These are phyloP conservation scores for Lasiosphaeria hispida DNA, from an alignment of 495 filamentous ascomycete genomes.

Conservation along the genomic window DNA sequence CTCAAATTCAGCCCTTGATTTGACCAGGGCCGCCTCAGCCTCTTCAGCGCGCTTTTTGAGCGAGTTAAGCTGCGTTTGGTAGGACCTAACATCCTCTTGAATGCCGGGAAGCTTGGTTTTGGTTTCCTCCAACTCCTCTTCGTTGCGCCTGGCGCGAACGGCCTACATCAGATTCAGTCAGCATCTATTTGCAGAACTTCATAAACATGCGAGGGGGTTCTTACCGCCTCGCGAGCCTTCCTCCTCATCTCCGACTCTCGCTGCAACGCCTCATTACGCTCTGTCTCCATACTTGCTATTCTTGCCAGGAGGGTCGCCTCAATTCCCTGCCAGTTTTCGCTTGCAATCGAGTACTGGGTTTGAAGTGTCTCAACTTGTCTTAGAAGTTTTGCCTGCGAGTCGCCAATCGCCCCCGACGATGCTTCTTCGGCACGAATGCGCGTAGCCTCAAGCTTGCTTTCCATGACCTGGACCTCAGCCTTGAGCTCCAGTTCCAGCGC, in stretches of 20 bases:
- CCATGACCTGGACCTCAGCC: slow-evolving; percentile 76
- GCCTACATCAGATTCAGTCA: slow-evolving; percentile 51
- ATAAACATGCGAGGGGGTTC: slow-evolving; percentile 22
- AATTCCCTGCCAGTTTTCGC: slow-evolving; percentile 96
- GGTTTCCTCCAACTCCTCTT: slow-evolving; percentile 78
- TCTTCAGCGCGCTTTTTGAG: slow-evolving; percentile 63
- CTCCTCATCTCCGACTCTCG: slow-evolving; percentile 80
- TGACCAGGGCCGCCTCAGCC: slow-evolving; percentile 59
- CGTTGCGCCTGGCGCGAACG: slow-evolving; percentile 67
- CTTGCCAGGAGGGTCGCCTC: slow-evolving; percentile 77
- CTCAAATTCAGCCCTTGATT: slow-evolving; percentile 45
- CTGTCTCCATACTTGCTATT: slow-evolving; percentile 75
- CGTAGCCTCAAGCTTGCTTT: slow-evolving; percentile 87
- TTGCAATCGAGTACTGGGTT: slow-evolving; percentile 89
- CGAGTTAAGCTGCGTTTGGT: slow-evolving; percentile 60
- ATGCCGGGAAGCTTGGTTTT: slow-evolving; percentile 63
- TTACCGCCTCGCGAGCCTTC: slow-evolving; percentile 82
- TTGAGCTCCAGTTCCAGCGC: slow-evolving; percentile 76
- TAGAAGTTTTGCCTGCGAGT: slow-evolving; percentile 85
- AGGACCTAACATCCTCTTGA: slow-evolving; percentile 52
- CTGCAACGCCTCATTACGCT: slow-evolving; percentile 79
- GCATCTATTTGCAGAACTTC: neutral
- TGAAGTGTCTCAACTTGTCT: slow-evolving; percentile 95
- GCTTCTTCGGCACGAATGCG: slow-evolving; percentile 85
- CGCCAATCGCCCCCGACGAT: slow-evolving; percentile 74